Evolutionary conservation across 345 rosid species (phyloP).

Genomic region (Lepidium africanum): DNA sequence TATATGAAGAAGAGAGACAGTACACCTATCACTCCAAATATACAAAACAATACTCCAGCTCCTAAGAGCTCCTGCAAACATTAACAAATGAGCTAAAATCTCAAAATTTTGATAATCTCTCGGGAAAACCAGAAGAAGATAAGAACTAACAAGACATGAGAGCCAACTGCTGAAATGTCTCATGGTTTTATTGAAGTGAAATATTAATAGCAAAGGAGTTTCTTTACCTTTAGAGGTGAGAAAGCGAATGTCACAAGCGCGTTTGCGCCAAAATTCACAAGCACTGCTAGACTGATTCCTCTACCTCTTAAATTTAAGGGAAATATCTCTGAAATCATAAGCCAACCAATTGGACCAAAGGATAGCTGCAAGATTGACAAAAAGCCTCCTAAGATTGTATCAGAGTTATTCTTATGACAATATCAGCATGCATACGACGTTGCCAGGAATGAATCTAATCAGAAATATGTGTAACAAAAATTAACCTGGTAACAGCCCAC

Average conservation of each 20-base stretch:
- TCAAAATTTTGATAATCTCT: neutral
- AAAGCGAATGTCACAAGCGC: slow-evolving; percentile 91
- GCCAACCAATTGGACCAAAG: slow-evolving; percentile 98
- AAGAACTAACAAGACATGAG: neutral
- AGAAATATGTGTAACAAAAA: slow-evolving; percentile 10
- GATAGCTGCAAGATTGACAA: slow-evolving; percentile 57
- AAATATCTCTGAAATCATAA: slow-evolving; percentile 92
- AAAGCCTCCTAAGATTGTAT: neutral
- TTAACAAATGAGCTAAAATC: neutral
- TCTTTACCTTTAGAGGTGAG: slow-evolving; percentile 76
- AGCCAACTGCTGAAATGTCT: neutral
- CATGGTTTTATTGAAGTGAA: neutral
- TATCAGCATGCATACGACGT: neutral
- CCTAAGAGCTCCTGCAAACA: slow-evolving; percentile 62
- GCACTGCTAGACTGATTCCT: slow-evolving; percentile 88
- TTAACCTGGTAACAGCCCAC: slow-evolving; percentile 96
- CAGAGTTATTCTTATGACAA: neutral
- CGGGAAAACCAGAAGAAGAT: neutral
- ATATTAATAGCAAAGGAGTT: neutral
- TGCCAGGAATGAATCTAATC: neutral
- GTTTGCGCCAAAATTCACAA: slow-evolving; percentile 86
- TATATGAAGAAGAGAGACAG: slow-evolving; percentile 67
- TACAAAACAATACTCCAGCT: slow-evolving; percentile 68
- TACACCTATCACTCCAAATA: slow-evolving; percentile 69
- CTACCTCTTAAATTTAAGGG: slow-evolving; percentile 82